Base-by-base conservation (phyloP, 495 filamentous ascomycete genomes). In the Trichoderma orchidacearum region DNA sequence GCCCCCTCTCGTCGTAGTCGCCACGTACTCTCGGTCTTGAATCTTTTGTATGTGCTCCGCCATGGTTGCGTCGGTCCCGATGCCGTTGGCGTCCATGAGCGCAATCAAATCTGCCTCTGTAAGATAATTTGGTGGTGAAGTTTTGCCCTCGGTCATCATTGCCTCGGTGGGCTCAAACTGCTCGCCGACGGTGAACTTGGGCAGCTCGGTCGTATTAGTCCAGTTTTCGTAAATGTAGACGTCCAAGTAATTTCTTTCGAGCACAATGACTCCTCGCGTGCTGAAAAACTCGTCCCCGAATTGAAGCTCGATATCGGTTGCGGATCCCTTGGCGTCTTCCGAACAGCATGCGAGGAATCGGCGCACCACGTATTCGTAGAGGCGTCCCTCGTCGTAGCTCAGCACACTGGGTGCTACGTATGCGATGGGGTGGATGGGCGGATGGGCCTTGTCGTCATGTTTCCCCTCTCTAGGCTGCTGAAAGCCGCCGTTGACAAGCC, bases 51-150 rank as follows among this genome's bases (percentile, higher is more conserved):
- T 97, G 66, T 98, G 93, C 61, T 98, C 93, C 0, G 93, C 92
- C 94, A 98, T 98, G 0, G 93, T 97, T 11, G 93, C 93, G 71
- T 98, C 93, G 3, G 93, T 98, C 15, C 93, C 93, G 62, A 98
- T 98, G 11, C 93, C 93, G 66, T 98, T 97, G 15, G 88, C 92
- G 71, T 98, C 94, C 93, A 98, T 98, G 23, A 98, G 77, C 4
- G 85, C 88, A 68, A 98, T 96, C n/a, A 98, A 75, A 66, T 97
- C 93, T 2, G 93, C 90, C 66, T 98, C 93, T 1, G 93, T 98
- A 30, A 98, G 71, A 63, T 94, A 96, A 12, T 79, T 82, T 0
- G 94, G 93, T 8, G 91, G 72, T 0, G 76, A 76, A 0, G 93
- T 98, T 68, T 92, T 85, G 15, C 93, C 92, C 58, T 95, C 90